Evolutionary conservation across 2,329 filamentous ascomycete genomes (phyloP).

Genomic region (Cercospora sp.): DNA sequence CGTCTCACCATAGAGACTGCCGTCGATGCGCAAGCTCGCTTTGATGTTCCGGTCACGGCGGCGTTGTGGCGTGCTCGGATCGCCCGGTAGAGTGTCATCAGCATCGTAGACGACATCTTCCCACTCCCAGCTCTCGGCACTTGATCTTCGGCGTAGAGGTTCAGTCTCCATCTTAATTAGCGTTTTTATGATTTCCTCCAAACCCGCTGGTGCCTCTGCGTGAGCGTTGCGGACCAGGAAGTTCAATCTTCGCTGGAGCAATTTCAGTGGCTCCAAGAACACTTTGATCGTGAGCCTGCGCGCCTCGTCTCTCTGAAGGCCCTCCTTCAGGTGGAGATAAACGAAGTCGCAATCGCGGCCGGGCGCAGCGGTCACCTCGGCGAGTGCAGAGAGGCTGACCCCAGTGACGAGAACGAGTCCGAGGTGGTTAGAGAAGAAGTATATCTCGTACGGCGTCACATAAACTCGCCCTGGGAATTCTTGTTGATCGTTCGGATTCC

Average conservation of each 20-base stretch:
- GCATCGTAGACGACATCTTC: slow-evolving; percentile 66
- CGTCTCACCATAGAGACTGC: slow-evolving; percentile 55
- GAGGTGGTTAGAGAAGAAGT: slow-evolving; percentile 95
- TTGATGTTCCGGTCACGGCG: slow-evolving; percentile 54
- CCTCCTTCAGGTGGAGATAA: slow-evolving; percentile 71
- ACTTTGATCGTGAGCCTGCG: slow-evolving; percentile 84
- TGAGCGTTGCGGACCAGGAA: slow-evolving; percentile 79
- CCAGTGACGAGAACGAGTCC: slow-evolving; percentile 83
- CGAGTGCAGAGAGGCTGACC: slow-evolving; percentile 72
- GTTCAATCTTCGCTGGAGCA: slow-evolving; percentile 82
- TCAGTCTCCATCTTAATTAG: slow-evolving; percentile 73
- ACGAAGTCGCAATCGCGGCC: slow-evolving; percentile 92
- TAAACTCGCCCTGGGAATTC: slow-evolving; percentile 84
- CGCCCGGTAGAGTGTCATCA: slow-evolving; percentile 47
- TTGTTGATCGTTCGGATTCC: slow-evolving; percentile 74
- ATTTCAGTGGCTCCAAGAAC: slow-evolving; percentile 81
- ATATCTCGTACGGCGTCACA: slow-evolving; percentile 81
- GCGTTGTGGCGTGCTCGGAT: slow-evolving; percentile 41
- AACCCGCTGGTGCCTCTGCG: slow-evolving; percentile 65
- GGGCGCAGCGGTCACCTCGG: slow-evolving; percentile 84
- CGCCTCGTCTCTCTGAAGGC: slow-evolving; percentile 62
- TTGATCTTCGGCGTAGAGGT: slow-evolving; percentile 63
- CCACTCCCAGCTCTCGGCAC: slow-evolving; percentile 73
- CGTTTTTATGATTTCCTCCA: slow-evolving; percentile 69
- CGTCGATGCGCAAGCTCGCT: slow-evolving; percentile 62